Evolutionary conservation across 371 early-diverging fungal genomes (phyloP).

Genomic region (Syncephalis fuscata): DNA sequence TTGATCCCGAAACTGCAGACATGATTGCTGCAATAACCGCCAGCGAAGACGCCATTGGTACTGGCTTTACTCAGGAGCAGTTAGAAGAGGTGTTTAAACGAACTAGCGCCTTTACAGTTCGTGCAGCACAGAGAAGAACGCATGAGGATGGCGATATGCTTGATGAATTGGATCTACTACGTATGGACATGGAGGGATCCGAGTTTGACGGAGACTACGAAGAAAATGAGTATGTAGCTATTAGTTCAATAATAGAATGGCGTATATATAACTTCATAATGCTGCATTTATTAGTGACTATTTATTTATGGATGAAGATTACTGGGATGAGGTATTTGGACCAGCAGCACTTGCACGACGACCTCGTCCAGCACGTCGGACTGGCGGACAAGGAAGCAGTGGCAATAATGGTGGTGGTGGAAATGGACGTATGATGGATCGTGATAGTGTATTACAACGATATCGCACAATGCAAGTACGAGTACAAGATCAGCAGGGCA

Average conservation of each 20-base stretch:
- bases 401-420: slow-evolving; percentile 15
- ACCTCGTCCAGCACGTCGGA: slow-evolving; percentile 7
- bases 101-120: slow-evolving; percentile 76
- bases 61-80: slow-evolving; percentile 54
- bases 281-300: slow-evolving; percentile 32
- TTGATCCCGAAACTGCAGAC: slow-evolving; percentile 7
- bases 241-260: neutral
- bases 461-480: slow-evolving; percentile 75
- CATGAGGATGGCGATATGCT: slow-evolving; percentile 39
- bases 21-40: neutral
- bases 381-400: slow-evolving; percentile 10
- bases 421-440: slow-evolving; percentile 16
- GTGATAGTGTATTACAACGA: slow-evolving; percentile 48
- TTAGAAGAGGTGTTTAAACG: slow-evolving; percentile 77
- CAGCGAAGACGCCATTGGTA: neutral
- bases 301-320: slow-evolving; percentile 63
- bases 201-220: slow-evolving; percentile 44
- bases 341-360: slow-evolving; percentile 12
- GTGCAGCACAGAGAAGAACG: slow-evolving; percentile 32
- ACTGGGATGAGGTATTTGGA: slow-evolving; percentile 70
- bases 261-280: neutral
- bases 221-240: slow-evolving; percentile 53
- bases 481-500: slow-evolving; percentile 65
- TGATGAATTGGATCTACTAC: slow-evolving; percentile 61
- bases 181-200: slow-evolving; percentile 45